These are phyloP conservation scores for Metarhizium brunneum DNA, from an alignment of 2,329 filamentous ascomycete species.

Conservation along the genomic window DNA sequence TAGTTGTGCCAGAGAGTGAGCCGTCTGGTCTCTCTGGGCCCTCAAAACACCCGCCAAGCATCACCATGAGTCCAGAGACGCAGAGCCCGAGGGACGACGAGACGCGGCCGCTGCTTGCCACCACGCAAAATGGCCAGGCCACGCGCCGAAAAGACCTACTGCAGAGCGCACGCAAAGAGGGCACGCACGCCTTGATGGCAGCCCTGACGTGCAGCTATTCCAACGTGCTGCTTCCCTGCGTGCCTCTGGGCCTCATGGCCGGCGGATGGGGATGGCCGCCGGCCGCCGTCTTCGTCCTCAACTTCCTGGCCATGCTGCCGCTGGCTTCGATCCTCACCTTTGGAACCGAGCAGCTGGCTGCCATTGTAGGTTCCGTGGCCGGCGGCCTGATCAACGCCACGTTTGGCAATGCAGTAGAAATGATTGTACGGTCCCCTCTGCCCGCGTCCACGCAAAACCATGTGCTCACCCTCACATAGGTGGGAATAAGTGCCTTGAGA, in stretches of 20 bases:
- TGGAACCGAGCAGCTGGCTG: constrained; percentile 50
- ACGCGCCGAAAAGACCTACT: not conserved
- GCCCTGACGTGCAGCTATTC: constrained; percentile 9
- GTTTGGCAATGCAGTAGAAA: constrained; percentile 52
- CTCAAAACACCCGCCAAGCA: not conserved
- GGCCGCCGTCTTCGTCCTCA: constrained; percentile 43
- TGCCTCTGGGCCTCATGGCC: constrained; percentile 53
- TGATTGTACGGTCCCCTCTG: constrained; percentile 40
- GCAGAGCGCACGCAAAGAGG: not conserved
- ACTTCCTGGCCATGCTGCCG: constrained; percentile 51
- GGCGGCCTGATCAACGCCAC: constrained; percentile 54
- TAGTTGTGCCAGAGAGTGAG: not conserved
- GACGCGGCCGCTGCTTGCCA: not conserved
- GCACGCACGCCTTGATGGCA: constrained; percentile 4
- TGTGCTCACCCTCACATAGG: not conserved
- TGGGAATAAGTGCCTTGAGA: constrained; percentile 6
- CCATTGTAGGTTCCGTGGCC: constrained; percentile 46
- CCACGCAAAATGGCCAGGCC: not conserved
- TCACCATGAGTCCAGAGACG: not conserved
- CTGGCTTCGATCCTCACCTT: constrained; percentile 48
- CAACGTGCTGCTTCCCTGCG: constrained; percentile 53
- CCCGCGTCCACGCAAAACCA: not conserved
- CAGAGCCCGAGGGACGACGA: not conserved
- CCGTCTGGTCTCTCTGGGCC: not conserved
- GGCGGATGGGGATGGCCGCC: constrained; percentile 35